phyloP scores from a whole-genome alignment of 169 alveolate genomes.

The Toxoplasma gondii region DNA sequence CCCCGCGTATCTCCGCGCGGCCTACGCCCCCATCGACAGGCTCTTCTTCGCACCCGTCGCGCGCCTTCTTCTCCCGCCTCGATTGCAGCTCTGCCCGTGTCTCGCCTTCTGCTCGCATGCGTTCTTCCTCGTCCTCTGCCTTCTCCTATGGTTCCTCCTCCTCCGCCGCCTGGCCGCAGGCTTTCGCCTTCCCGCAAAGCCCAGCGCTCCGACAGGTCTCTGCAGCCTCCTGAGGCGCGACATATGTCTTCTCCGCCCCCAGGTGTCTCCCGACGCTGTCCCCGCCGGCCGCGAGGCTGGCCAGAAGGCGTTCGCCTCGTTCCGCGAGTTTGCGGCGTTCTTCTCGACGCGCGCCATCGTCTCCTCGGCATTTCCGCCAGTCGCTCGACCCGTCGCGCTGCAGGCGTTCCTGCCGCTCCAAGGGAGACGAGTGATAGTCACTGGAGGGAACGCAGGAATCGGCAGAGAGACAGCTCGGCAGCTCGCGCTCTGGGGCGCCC shows the following conservation, averaged over 20 bases:
- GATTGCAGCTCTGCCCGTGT: neutral
- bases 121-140: neutral
- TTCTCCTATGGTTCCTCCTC: neutral
- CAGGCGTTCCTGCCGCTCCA: neutral
- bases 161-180: constrained; percentile 40
- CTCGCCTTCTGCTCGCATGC: neutral
- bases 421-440: constrained; percentile 24
- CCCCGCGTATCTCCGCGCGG: neutral
- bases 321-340: neutral
- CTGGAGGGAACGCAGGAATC: constrained; percentile 81
- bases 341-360: constrained; percentile 16
- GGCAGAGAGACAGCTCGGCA: constrained; percentile 81
- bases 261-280: neutral
- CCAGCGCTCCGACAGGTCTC: neutral
- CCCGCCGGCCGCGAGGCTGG: neutral
- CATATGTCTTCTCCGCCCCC: neutral
- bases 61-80: neutral
- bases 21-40: neutral
- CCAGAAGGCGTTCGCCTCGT: neutral
- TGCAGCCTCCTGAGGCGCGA: neutral
- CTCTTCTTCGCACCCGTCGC: neutral
- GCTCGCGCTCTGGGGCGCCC: constrained; percentile 79
- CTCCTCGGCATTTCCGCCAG: neutral
- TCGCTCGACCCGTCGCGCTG: neutral
- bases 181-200: constrained; percentile 32